phyloP scores from a whole-genome alignment of 495 filamentous ascomycete species.

The Penicillium bialowiezense region DNA sequence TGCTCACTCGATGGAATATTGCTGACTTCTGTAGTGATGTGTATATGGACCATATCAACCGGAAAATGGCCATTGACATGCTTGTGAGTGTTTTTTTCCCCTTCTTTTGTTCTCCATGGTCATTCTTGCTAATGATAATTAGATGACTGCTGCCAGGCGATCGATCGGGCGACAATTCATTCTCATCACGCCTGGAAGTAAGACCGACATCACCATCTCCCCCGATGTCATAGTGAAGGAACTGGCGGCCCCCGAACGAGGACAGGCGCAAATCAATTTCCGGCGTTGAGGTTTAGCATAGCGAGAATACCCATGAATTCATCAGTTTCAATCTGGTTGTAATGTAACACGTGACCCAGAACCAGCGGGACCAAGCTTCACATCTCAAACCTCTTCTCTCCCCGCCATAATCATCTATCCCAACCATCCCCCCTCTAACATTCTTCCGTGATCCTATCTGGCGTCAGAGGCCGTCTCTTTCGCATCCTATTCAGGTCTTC shows the following conservation, averaged over 20 bases:
- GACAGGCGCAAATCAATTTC: constrained; percentile 40
- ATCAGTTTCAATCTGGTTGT: not conserved
- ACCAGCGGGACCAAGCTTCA: constrained; percentile 5
- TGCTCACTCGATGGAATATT: not conserved
- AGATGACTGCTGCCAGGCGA: constrained; percentile 79
- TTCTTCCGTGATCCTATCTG: not conserved
- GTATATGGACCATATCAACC: constrained; percentile 97
- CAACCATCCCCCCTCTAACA: not conserved
- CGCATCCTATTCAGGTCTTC: not conserved
- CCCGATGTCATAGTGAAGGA: constrained; percentile 83
- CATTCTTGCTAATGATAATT: too few relatives aligned
- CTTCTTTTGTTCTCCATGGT: not conserved
- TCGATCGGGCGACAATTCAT: constrained; percentile 92
- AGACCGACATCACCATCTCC: constrained; percentile 63
- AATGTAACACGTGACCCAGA: constrained; percentile 1
- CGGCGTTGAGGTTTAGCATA: constrained; percentile 1
- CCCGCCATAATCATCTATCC: constrained; percentile 3
- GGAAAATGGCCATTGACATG: constrained; percentile 90
- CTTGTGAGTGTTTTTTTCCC: constrained; percentile 59
- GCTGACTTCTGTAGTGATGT: constrained; percentile 64
- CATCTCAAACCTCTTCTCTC: constrained; percentile 8
- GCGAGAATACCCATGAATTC: not conserved
- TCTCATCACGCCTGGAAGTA: constrained; percentile 91
- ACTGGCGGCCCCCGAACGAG: constrained; percentile 64
- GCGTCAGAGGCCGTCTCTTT: not conserved